Evolutionary conservation across 179 eudicot species (phyloP), one percentile per base, ranked within the genome.

Genomic region (Sideroxylon spinosum): DNA sequence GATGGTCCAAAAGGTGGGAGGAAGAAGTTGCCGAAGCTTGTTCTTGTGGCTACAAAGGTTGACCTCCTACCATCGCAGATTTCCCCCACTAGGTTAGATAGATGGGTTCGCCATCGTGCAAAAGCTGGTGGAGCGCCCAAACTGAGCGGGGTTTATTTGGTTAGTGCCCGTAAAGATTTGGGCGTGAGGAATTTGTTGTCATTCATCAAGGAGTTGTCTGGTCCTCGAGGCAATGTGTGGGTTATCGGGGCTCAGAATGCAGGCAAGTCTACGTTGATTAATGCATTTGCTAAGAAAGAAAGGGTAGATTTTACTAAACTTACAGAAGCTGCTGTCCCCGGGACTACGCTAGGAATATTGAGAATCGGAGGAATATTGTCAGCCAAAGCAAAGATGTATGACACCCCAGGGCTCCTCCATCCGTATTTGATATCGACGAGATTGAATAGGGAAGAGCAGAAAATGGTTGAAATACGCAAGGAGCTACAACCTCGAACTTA

Each of bases 201-300:
- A 16, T 93, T 80, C 76, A 83, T 95, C 66, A 93, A 95, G 90
- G 89, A 87, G 55, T 82, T 87, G 83, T 91, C 96, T 63, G 99
- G 99, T 12, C 99, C 99, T 68, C 90, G 99, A 78, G 99, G 99
- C 79, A 90, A 93, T 84, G 98, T 95, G 56, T 95, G 99, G 99
- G 95, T 95, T 75, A 87, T 93, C 76, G 99, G 99, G 26, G 95
- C 99, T 72, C 99, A 95, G 74, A 95, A 95, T 87, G 98, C 98
- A 2, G 98, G 99, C 50, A 95, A 95, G 77, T 95, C 99, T 12
- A 95, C 98, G 12, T 80, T 95, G 73, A 94, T 93, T 73, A 95
- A 95, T 78, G 93, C 91, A 56, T 87, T 95, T 82, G 91, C 96
- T 6, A 95, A 90, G 84, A 95, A 93, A 86, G 94, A 83, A 81